phyloP scores from a whole-genome alignment of 352 stramenopile genomes.

The Globisporangium alternatum region DNA sequence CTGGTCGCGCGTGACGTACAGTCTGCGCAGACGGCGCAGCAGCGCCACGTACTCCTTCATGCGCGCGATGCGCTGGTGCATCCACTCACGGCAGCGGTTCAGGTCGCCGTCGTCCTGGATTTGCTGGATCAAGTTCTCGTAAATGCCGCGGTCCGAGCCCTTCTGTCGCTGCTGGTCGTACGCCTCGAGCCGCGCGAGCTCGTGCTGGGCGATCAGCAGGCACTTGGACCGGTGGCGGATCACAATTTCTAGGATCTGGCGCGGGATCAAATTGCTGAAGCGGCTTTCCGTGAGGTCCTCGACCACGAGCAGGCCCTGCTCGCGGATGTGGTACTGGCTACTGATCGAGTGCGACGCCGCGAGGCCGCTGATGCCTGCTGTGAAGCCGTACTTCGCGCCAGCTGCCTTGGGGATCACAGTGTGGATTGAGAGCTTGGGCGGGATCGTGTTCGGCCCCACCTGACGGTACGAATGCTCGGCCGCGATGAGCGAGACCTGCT shows the following conservation, averaged over 20 bases:
- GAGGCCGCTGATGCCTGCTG: slow-evolving; percentile 49
- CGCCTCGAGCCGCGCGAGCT: slow-evolving; percentile 71
- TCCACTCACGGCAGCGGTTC: slow-evolving; percentile 83
- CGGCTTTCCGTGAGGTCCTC: slow-evolving; percentile 81
- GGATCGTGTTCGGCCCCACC: slow-evolving; percentile 44
- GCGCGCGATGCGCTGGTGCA: slow-evolving; percentile 57
- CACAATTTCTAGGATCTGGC: slow-evolving; percentile 79
- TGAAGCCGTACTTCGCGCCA: slow-evolving; percentile 61
- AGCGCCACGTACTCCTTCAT: slow-evolving; percentile 75
- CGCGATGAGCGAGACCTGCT: slow-evolving; percentile 57
- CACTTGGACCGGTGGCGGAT: slow-evolving; percentile 77
- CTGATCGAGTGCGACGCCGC: slow-evolving; percentile 60
- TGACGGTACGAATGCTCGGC: slow-evolving; percentile 78
- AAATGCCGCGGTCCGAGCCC: slow-evolving; percentile 76
- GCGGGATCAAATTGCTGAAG: slow-evolving; percentile 82
- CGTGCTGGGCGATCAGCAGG: slow-evolving; percentile 67
- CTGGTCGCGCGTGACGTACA: slow-evolving; percentile 68
- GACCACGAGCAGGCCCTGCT: slow-evolving; percentile 75
- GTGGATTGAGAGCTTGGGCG: slow-evolving; percentile 74
- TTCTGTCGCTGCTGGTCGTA: slow-evolving; percentile 79
- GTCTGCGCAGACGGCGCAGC: slow-evolving; percentile 51
- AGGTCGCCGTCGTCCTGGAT: slow-evolving; percentile 86
- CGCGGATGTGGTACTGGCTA: slow-evolving; percentile 86
- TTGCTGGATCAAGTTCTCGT: slow-evolving; percentile 87
- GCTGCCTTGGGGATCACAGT: slow-evolving; percentile 73